Evolutionary conservation across 805 yeast species (phyloP).

Genomic region (Lipomyces spencermartinsiae): DNA sequence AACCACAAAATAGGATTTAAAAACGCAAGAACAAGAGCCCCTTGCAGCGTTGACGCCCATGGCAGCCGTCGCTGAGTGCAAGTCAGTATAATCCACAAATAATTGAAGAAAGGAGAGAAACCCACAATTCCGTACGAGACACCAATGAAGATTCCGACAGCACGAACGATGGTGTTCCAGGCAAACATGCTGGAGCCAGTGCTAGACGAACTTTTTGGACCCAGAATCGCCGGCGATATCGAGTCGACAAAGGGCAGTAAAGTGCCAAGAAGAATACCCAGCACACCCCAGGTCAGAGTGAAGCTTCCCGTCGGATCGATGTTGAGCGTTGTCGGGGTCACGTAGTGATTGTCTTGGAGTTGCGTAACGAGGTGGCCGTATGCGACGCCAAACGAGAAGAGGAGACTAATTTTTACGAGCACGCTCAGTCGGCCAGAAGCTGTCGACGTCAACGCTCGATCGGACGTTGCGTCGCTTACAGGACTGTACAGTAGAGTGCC

Average conservation of each 20-base stretch:
- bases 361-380: slow-evolving; percentile 44
- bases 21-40: slow-evolving; percentile 47
- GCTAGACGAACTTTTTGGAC: slow-evolving; percentile 27
- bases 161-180: slow-evolving; percentile 49
- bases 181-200: slow-evolving; percentile 39
- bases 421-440: slow-evolving; percentile 14
- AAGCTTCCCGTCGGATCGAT: slow-evolving; percentile 39
- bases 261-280: slow-evolving; percentile 43
- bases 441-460: background rate
- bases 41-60: slow-evolving; percentile 48
- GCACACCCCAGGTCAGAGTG: slow-evolving; percentile 42
- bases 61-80: slow-evolving; percentile 44
- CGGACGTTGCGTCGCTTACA: background rate
- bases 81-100: background rate
- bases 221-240: slow-evolving; percentile 22
- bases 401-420: slow-evolving; percentile 31
- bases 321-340: slow-evolving; percentile 39
- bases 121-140: slow-evolving; percentile 48
- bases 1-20: slow-evolving; percentile 51
- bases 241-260: slow-evolving; percentile 43
- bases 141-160: slow-evolving; percentile 50
- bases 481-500: background rate
- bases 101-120: background rate
- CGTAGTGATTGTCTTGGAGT: slow-evolving; percentile 43
- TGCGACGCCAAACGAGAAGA: slow-evolving; percentile 44